phyloP scores from a whole-genome alignment of 164 flowering plant species.

The Annona cherimola region DNA sequence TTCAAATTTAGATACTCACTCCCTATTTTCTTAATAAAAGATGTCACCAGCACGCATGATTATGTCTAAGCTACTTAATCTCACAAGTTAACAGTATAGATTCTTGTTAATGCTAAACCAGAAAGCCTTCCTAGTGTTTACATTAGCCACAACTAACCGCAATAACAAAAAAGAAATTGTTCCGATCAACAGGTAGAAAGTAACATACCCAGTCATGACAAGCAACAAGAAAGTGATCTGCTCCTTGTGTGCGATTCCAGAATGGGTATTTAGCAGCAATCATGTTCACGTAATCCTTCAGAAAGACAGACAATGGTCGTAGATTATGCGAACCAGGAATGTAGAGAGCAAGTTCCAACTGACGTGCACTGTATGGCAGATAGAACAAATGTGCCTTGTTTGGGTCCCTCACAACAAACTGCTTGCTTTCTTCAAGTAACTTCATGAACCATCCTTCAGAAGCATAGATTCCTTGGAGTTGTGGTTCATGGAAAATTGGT shows the following conservation, averaged over 20 bases:
- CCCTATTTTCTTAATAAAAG: not conserved
- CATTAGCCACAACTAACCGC: not conserved
- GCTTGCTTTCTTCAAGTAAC: constrained; percentile 19
- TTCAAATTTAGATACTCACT: too few species aligned
- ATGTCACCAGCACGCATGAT: not conserved
- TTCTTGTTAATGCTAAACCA: not conserved
- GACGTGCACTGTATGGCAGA: constrained; percentile 24
- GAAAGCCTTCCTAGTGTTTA: not conserved
- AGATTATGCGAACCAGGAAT: constrained; percentile 24
- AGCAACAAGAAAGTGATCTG: constrained; percentile 28
- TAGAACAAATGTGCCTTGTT: constrained; percentile 23
- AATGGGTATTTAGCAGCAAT: constrained; percentile 24
- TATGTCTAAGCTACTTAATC: not conserved
- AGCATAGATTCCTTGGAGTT: constrained; percentile 25
- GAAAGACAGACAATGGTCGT: constrained; percentile 18
- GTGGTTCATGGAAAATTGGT: constrained; percentile 25
- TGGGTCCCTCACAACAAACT: constrained; percentile 23
- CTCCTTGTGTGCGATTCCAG: constrained; percentile 24
- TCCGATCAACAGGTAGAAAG: not conserved
- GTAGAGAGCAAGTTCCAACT: constrained; percentile 19
- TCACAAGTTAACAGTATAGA: not conserved
- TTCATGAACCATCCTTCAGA: constrained; percentile 32
- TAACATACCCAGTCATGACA: constrained; percentile 27
- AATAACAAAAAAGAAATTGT: not conserved
- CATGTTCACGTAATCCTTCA: constrained; percentile 23